Base-by-base conservation (phyloP, 2,329 filamentous ascomycete genomes). In the Aureobasidium musti region DNA sequence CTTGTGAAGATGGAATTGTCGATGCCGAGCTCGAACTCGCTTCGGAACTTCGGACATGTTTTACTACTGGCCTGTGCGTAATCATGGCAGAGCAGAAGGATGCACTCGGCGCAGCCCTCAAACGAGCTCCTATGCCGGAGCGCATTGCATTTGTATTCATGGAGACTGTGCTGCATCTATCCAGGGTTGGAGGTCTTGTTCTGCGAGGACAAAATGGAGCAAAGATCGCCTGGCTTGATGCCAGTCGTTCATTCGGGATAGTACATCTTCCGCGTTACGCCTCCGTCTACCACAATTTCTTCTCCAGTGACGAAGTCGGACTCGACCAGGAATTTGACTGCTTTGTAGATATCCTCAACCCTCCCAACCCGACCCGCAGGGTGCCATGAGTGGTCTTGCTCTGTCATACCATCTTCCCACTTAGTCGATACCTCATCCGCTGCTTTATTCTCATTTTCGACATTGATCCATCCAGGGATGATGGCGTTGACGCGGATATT, bases 381-480 rank as follows among this genome's bases (percentile, higher is more conserved):
- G 73, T 85, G 82, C 82, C 82, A 84, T 60, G 72, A 67, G 33
- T 79, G 77, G 68, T 85, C 82, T 45, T 78, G 77, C 67, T 78
- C 73, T 1, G 72, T 77, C 69, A 84, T 69, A 0, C 79, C 81
- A 4, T 82, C 79, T 67, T 82, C 80, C 82, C 82, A 84, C 39
- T 68, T 68, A 56, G 60, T 68, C 0, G 77, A 77, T 47, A 75
- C 72, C 69, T 79, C 77, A 70, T 84, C 80, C 2, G 74, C 79
- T 45, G 72, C 71, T 68, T 75, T 75, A 49, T 74, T 77, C 72
- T 81, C 79, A 53, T 82, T 75, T 54, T 71, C 74, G 8, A 84
- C 82, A 69, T 83, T 77, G 54, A 85, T 82, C 83, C 82, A 84
- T 0, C 82, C 82, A 0, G 81, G 82, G 39, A 83, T 70, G 19